Evolutionary conservation across 2,329 filamentous ascomycete species (phyloP), one percentile per base, ranked within the genome.

Genomic region (Cladobotryum protrusum): DNA sequence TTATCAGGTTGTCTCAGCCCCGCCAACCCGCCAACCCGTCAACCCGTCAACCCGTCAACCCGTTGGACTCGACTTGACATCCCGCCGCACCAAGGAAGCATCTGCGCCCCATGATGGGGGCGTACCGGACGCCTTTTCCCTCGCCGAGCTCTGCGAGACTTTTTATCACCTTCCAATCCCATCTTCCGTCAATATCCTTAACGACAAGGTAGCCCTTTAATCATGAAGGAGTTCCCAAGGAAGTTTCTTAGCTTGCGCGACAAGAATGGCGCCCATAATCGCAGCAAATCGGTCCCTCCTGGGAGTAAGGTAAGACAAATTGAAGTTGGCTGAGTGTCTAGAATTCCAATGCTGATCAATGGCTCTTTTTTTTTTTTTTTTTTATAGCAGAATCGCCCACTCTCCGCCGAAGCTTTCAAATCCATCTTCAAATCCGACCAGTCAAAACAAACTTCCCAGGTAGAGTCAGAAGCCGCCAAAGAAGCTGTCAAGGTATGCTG

Each of bases 191-290:
- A 29, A 29, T 29, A 29, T 29, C 24, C 24, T 29, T 29, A 29
- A 9, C 24, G 24, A 29, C 11, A 29, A 9, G 24, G 24, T 29
- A 29, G 24, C 49, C 43, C 39, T 17, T 19, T 53, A 62, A 74
- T 57, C 62, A 80, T 81, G 74, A 81, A 78, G 67, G 68, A 73
- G 56, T 69, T 78, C 52, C 75, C 76, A 44, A 82, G 79, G 63
- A 82, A 85, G 60, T 83, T 89, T 64, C 80, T 87, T 53, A 87
- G 81, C 66, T 75, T 85, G 58, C 80, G 85, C 57, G 86, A 88
- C 61, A 89, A 80, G 68, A 75, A 74, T 65, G 73, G 70, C 52
- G 57, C 64, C 35, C 76, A 81, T 57, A 72, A 71, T 51, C 75
- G 78, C 52, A 75, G 73, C 60, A 81, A 77, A 59, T 82, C 79